phyloP scores from a whole-genome alignment of 768 basidiomycete species.

The Termitomyces sp. region DNA sequence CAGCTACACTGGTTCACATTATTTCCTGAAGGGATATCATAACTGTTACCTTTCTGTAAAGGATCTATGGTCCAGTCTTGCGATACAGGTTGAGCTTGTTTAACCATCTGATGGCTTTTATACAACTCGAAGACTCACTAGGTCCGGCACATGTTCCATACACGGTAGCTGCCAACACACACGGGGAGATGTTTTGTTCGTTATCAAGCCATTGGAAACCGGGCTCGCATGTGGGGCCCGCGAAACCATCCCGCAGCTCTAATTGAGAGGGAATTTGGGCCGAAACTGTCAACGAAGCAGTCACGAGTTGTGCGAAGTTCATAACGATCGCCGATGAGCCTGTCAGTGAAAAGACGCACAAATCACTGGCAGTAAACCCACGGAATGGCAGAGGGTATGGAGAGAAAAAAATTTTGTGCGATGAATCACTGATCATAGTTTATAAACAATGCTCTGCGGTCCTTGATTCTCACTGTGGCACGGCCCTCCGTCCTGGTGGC shows the following conservation, averaged over 20 bases:
- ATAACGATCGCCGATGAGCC: background rate
- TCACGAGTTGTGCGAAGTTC: background rate
- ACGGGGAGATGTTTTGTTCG: conserved; percentile 24
- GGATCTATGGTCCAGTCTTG: conserved; percentile 24
- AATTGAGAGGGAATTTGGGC: background rate
- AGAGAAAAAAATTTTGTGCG: background rate
- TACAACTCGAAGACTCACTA: conserved; percentile 23
- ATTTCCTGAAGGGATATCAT: background rate
- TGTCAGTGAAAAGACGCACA: background rate
- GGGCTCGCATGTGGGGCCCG: conserved; percentile 20
- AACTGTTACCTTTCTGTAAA: conserved; percentile 3
- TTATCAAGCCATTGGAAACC: conserved; percentile 32
- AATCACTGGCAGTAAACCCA: background rate
- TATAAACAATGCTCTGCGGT: conserved; percentile 2
- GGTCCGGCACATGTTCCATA: conserved; percentile 29
- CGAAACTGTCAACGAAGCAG: background rate
- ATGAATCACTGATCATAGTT: background rate
- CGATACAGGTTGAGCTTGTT: background rate
- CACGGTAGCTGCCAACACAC: conserved; percentile 28
- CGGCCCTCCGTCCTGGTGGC: background rate
- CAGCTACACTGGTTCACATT: conserved; percentile 29
- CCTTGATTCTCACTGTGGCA: background rate
- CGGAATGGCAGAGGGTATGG: background rate
- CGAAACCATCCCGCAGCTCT: conserved; percentile 8
- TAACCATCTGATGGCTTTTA: background rate